Percentiles rank a stretch among this genome's conserved stretches.
Evolutionary conservation across 148 eudicot species (phyloP).

Genomic region (Drosera capensis): DNA sequence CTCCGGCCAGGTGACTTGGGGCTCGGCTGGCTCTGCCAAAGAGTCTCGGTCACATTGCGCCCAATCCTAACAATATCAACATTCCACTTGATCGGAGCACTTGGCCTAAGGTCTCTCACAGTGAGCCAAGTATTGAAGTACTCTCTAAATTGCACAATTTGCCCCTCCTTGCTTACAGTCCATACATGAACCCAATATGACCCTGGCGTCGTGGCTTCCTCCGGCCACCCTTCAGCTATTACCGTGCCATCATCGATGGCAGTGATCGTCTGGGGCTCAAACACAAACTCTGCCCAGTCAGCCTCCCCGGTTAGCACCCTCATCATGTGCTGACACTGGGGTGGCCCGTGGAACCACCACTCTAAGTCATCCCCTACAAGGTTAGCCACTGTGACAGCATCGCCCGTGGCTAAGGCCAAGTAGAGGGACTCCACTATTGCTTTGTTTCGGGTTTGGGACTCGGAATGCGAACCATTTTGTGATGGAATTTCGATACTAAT

Average conservation of each 20-base stretch:
- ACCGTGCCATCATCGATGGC: constrained; percentile 40
- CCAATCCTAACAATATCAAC: constrained; percentile 1
- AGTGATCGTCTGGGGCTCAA: constrained; percentile 43
- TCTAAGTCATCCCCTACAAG: constrained; percentile 50
- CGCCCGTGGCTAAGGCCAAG: constrained; percentile 31
- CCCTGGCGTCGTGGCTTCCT: constrained; percentile 30
- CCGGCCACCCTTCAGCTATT: constrained; percentile 59
- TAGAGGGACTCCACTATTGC: constrained; percentile 33
- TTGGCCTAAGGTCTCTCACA: constrained; percentile 43
- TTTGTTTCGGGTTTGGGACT: constrained; percentile 15
- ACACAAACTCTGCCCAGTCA: constrained; percentile 23
- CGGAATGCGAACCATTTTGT: too few relatives aligned
- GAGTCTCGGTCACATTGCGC: constrained; percentile 14
- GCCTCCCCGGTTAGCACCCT: constrained; percentile 55
- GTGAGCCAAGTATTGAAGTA: constrained; percentile 72
- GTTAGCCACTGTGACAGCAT: constrained; percentile 14
- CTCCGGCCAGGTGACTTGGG: constrained; percentile 13
- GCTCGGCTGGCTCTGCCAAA: constrained; percentile 63
- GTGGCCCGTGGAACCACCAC: constrained; percentile 96
- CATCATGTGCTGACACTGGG: constrained; percentile 70
- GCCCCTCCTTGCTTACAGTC: constrained; percentile 55
- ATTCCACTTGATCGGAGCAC: background rate
- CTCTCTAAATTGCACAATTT: constrained; percentile 55
- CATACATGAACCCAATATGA: constrained; percentile 87
- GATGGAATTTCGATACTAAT: too few relatives aligned